Percentiles rank a stretch among this genome's conserved stretches.
These are phyloP conservation scores for Puccinia triticina DNA, from an alignment of 1,284 basidiomycete species.

Conservation along the genomic window DNA sequence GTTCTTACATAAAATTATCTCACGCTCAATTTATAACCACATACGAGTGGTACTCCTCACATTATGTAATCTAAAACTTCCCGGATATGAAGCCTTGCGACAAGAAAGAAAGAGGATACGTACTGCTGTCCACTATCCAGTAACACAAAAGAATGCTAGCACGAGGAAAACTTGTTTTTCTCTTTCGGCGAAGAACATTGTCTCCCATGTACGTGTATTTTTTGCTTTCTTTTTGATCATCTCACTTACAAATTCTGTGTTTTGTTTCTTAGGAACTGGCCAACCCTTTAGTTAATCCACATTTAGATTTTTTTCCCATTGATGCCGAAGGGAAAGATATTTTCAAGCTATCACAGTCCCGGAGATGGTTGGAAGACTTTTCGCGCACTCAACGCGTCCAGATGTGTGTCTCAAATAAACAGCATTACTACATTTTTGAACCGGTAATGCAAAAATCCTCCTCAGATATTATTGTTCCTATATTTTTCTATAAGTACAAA, in stretches of 20 bases:
- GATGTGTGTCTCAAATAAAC: not conserved
- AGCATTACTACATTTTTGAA: constrained; percentile 17
- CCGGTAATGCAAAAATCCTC: not conserved
- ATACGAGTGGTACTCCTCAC: not conserved
- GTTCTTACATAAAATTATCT: constrained; percentile 15
- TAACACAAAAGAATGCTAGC: not conserved
- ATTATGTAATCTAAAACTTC: not conserved
- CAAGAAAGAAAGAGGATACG: not conserved
- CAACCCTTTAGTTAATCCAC: not conserved
- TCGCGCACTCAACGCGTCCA: not conserved
- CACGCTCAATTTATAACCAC: not conserved
- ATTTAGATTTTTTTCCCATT: not conserved
- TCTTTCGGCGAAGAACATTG: not conserved
- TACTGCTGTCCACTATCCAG: not conserved
- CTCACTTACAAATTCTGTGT: not conserved
- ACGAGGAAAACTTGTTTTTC: constrained; percentile 14
- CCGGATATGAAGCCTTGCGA: not conserved
- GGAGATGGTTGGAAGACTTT: not conserved
- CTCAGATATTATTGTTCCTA: not conserved
- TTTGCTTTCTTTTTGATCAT: not conserved
- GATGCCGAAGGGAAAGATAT: not conserved
- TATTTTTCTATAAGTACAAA: not conserved
- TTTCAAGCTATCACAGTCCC: constrained; percentile 12
- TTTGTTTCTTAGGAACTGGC: not conserved
- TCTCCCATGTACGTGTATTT: not conserved